These are phyloP conservation scores for Hypoxylon trugodes DNA, from an alignment of 495 filamentous ascomycete genomes.

Conservation along the genomic window DNA sequence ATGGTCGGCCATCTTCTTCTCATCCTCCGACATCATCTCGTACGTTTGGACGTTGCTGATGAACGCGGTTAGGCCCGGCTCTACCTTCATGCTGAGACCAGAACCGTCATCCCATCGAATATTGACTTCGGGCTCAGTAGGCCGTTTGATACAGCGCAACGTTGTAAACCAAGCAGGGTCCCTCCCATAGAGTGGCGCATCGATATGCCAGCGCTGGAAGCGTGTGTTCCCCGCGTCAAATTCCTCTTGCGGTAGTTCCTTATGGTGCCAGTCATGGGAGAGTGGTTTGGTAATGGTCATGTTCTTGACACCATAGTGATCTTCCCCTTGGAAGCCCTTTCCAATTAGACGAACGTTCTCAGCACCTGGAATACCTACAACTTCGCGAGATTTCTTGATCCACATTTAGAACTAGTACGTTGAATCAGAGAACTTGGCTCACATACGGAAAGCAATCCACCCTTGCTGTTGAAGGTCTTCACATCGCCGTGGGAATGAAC, in stretches of 20 bases:
- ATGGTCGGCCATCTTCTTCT: conserved; percentile 49
- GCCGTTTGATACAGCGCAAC: conserved; percentile 50
- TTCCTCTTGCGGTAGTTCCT: conserved; percentile 38
- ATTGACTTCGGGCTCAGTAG: conserved; percentile 44
- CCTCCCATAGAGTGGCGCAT: conserved; percentile 53
- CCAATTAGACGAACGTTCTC: conserved; percentile 54
- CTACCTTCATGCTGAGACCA: conserved; percentile 43
- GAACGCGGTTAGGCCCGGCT: conserved; percentile 46
- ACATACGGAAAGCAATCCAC: conserved; percentile 41
- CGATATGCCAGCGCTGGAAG: conserved; percentile 56
- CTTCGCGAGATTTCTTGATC: conserved; percentile 42
- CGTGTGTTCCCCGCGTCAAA: conserved; percentile 48
- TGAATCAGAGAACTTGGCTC: not conserved
- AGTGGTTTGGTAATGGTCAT: conserved; percentile 44
- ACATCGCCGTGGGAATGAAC: conserved; percentile 52
- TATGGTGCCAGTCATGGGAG: conserved; percentile 49
- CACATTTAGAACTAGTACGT: not conserved
- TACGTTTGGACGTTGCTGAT: conserved; percentile 48
- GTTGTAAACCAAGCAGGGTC: conserved; percentile 55
- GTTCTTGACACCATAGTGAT: conserved; percentile 54
- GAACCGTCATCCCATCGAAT: conserved; percentile 53
- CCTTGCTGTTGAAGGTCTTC: conserved; percentile 44
- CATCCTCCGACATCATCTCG: conserved; percentile 48
- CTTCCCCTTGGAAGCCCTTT: conserved; percentile 53
- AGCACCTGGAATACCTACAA: conserved; percentile 52